Base-by-base conservation (phyloP, 768 basidiomycete species). In the Clathrus columnatus region DNA sequence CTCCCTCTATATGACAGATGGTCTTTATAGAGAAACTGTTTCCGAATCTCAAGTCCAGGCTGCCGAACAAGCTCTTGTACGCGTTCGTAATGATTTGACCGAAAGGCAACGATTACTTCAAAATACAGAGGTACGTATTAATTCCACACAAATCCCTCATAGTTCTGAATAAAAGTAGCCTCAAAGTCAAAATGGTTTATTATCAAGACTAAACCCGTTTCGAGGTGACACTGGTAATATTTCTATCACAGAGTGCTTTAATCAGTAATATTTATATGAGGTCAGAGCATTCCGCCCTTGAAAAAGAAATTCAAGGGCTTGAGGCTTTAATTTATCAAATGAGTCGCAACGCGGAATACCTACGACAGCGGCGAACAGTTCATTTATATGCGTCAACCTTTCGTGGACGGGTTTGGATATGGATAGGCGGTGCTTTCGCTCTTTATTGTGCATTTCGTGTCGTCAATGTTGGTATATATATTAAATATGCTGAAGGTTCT, bases 301-400 rank as follows among this genome's bases (percentile, higher is more conserved):
- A 68, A 27, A 80, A 82, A 63, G 86, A 88, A 64, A 62, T 85
- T 7, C 69, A 72, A 29, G 87, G 86, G 0, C 71, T 90, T 4
- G 73, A 84, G 61, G 78, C 83, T 0, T 73, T 90, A 1, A 82
- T 86, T 62, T 75, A 79, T 44, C 78, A 88, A 60, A 87, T 88
- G 82, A 67, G 69, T 36, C 73, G 72, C 24, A 83, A 80, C 57
- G 60, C 87, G 3, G 74, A 78, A 32, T 65, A 67, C 1, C 68
- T 86, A 43, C 76, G 75, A 41, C 70, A 71, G 43, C 72, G 75
- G 7, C 77, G 76, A 18, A 74, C 78, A 32, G 66, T 72, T 24
- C 77, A 74, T 30, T 68, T 72, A 61, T 84, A 76, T 59, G 67
- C 77, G 4, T 62, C 67, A 3, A 87, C 86, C 0, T 64, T 84